phyloP scores from a whole-genome alignment of 1,284 basidiomycete species.

The Heliocybe sulcata region DNA sequence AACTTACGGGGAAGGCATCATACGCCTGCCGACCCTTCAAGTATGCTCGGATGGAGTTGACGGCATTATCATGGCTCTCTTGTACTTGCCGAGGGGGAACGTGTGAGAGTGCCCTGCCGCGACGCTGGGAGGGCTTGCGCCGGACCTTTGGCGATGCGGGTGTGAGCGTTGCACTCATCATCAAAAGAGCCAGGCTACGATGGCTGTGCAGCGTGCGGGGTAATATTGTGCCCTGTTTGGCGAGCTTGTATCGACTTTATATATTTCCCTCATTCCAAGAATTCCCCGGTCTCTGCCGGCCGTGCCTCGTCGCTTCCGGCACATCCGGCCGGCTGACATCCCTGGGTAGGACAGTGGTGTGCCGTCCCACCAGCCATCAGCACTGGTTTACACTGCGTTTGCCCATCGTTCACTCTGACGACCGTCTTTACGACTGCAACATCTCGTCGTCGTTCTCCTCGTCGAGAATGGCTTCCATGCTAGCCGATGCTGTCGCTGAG shows the following conservation, averaged over 20 bases:
- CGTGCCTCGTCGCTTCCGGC: neutral
- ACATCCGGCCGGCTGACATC: neutral
- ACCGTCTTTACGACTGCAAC: neutral
- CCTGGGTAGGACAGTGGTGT: no score
- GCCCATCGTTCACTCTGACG: neutral
- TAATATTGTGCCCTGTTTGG: neutral
- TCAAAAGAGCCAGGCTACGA: neutral
- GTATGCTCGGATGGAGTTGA: constrained; percentile 75
- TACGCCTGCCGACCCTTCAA: constrained; percentile 85
- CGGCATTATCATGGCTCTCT: constrained; percentile 68
- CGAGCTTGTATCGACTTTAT: neutral
- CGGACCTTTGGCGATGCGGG: constrained; percentile 30
- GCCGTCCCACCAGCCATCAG: neutral
- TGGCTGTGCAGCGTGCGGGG: constrained; percentile 1
- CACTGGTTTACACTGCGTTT: neutral
- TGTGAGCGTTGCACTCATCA: constrained; percentile 32
- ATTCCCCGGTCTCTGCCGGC: neutral
- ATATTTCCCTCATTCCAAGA: neutral
- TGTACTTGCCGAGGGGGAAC: constrained; percentile 43
- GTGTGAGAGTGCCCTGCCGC: constrained; percentile 53
- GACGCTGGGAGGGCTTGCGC: constrained; percentile 32
- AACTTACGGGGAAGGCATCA: constrained; percentile 95
- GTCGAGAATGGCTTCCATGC: neutral
- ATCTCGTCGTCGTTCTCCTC: neutral
- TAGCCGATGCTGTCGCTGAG: neutral